phyloP scores from a whole-genome alignment of 768 basidiomycete species.

The Neoboletus subvelutipes region DNA sequence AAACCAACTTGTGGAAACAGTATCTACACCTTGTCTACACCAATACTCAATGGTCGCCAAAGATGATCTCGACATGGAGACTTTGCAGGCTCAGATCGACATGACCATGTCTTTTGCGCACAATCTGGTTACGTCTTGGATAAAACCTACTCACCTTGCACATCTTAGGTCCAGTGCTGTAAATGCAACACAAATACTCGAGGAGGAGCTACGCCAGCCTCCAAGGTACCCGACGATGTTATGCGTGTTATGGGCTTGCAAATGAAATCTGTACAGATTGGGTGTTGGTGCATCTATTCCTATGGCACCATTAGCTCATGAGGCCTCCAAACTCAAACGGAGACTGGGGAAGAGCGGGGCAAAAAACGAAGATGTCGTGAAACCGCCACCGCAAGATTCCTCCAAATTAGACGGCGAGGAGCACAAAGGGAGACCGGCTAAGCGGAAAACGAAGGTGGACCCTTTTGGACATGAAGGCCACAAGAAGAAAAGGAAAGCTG shows the following conservation, averaged over 20 bases:
- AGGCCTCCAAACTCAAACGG: constrained; percentile 60
- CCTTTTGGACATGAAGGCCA: constrained; percentile 46
- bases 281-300: constrained; percentile 73
- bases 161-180: constrained; percentile 30
- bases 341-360: constrained; percentile 51
- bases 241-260: background rate
- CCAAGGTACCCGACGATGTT: constrained; percentile 48
- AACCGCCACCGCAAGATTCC: constrained; percentile 21
- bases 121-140: constrained; percentile 74
- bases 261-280: constrained; percentile 43
- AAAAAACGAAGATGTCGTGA: constrained; percentile 47
- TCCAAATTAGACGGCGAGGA: constrained; percentile 48
- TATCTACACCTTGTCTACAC: background rate
- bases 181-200: constrained; percentile 54
- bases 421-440: constrained; percentile 54
- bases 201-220: constrained; percentile 67
- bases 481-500: constrained; percentile 47
- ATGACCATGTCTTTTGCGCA: constrained; percentile 76
- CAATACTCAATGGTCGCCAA: constrained; percentile 34
- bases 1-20: background rate
- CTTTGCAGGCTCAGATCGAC: constrained; percentile 81
- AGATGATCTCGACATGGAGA: constrained; percentile 62
- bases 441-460: constrained; percentile 59
- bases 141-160: constrained; percentile 52
- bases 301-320: constrained; percentile 45